Evolutionary conservation across 2,329 filamentous ascomycete genomes (phyloP).

Genomic region (Sclerotinia sclerotiorum): DNA sequence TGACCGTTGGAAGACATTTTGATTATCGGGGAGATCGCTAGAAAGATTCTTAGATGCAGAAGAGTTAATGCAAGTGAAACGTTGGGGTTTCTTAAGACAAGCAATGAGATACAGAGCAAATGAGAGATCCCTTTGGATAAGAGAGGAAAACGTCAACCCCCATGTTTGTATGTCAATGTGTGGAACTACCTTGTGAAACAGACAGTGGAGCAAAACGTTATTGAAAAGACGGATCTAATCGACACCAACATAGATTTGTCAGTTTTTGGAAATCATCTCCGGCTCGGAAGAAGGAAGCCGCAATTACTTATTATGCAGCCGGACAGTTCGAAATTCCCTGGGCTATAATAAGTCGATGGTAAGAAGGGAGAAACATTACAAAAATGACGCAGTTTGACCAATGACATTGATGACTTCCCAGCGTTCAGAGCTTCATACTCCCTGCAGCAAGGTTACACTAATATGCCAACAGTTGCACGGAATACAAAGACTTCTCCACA

Average conservation of each 20-base stretch:
- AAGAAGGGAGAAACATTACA: too few species aligned
- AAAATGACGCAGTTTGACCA: too few species aligned
- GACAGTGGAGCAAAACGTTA: neutral
- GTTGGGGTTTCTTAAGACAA: neutral
- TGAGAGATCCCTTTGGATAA: neutral
- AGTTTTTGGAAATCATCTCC: neutral
- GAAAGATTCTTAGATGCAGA: neutral
- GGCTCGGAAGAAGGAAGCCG: too few species aligned
- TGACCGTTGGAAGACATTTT: neutral
- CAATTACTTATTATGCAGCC: too few species aligned
- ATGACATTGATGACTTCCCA: too few species aligned
- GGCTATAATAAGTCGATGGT: too few species aligned
- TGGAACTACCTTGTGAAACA: neutral
- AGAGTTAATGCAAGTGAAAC: neutral
- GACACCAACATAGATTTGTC: neutral
- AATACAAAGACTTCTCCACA: too few species aligned
- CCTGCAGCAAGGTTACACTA: too few species aligned
- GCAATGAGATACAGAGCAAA: neutral
- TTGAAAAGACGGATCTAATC: neutral
- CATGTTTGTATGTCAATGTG: constrained; percentile 5
- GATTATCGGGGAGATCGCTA: neutral
- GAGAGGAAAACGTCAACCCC: neutral
- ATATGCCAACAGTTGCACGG: too few species aligned
- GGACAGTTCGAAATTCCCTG: neutral
- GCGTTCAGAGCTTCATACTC: too few species aligned